These are phyloP conservation scores for Triticum monococcum DNA, from an alignment of 176 grass and related monocot genomes.

Conservation along the genomic window DNA sequence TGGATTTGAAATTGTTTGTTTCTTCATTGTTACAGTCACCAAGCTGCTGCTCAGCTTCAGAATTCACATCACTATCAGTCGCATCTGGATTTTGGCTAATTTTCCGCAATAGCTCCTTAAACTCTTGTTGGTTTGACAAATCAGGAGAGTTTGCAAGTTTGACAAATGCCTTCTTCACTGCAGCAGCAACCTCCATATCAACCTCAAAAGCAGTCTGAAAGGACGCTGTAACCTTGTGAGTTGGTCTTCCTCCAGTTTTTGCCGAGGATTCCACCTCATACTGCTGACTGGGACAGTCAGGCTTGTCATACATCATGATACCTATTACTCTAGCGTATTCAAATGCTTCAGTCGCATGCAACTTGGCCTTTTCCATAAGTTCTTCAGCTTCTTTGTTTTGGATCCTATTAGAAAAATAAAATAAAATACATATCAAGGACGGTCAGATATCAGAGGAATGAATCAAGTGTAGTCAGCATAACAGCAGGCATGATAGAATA, in stretches of 20 bases:
- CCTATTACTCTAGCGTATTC: conserved; percentile 78
- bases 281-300: conserved; percentile 60
- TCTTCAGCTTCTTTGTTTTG: conserved; percentile 60
- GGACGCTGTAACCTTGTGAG: conserved; percentile 69
- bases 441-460: background rate
- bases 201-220: conserved; percentile 95
- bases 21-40: conserved; percentile 15
- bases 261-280: conserved; percentile 59
- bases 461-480: background rate
- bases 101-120: conserved; percentile 65
- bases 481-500: background rate
- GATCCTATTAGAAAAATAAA: conserved; percentile 45
- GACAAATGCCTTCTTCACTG: conserved; percentile 84
- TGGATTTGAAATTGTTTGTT: conserved; percentile 9
- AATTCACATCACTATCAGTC: conserved; percentile 35
- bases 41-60: conserved; percentile 23
- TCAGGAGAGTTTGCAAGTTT: conserved; percentile 51
- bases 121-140: conserved; percentile 67
- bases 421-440: background rate
- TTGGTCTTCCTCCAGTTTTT: conserved; percentile 58
- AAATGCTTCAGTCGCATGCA: conserved; percentile 66
- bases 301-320: conserved; percentile 97
- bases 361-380: conserved; percentile 58
- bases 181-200: conserved; percentile 79
- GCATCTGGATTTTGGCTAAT: conserved; percentile 86